Base-by-base conservation (phyloP, 768 basidiomycete genomes). In the Steccherinum ochraceum region DNA sequence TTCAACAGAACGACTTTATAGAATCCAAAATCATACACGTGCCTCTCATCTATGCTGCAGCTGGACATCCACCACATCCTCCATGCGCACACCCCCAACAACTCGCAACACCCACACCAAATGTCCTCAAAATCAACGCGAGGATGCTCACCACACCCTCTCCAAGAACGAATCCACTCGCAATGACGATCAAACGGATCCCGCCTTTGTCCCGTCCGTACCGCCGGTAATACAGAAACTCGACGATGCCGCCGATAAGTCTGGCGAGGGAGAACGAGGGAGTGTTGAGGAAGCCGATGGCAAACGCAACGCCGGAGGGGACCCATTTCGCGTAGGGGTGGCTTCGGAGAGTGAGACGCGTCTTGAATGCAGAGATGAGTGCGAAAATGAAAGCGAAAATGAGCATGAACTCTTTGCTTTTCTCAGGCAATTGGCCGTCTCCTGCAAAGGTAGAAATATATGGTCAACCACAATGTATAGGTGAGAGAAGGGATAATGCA, bases 91-190 rank as follows among this genome's bases (percentile, higher is more conserved):
- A 98, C 12, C 94, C 95, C 78, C 80, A 86, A 64, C 95, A 98
- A 61, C 89, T 94, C 16, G 72, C 69, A 5, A 82, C 81, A 5
- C 83, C 86, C 3, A 91, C 69, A 2, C 91, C 93, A 26, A 77
- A 75, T 25, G 84, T 89, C 54, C 82, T 81, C 53, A 96, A 66
- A 5, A 84, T 58, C 45, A 98, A 72, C 12, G 87, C 80, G 24
- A 93, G 67, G 43, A 98, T 77, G 62, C 93, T 93, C 40, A 89
- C 73, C 26, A 96, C 83, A 1, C 95, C 95, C 64, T 98, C 95
- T 18, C 95, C 95, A 16, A 98, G 72, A 21, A 98, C 94, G 64
- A 98, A 96, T 2, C 95, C 95, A 65, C 89, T 92, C 5, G 94
- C 95, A 39, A 95, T 74, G 21, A 97, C 81, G 59, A 98, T 86